Percentiles rank a stretch among this genome's conserved stretches.
phyloP scores from a whole-genome alignment of 129 eudicot genomes.

The Erigeron canadensis region DNA sequence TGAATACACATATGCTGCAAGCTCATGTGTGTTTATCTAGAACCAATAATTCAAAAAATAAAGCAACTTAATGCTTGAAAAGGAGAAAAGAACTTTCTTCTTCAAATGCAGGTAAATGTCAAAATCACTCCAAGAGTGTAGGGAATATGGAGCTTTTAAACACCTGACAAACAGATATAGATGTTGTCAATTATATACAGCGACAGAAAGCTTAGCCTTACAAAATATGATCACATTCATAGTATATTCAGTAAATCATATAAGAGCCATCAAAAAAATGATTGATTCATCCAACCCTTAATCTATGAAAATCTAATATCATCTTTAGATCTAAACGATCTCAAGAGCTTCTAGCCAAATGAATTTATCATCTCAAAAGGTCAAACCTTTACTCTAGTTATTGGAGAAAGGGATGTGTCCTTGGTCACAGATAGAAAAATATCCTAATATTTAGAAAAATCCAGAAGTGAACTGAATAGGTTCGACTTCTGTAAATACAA shows the following conservation, averaged over 20 bases:
- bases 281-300: neutral
- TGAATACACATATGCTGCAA: constrained; percentile 12
- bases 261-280: constrained; percentile 14
- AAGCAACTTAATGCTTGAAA: constrained; percentile 5
- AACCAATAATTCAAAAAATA: neutral
- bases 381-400: neutral
- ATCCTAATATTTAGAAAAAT: neutral
- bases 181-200: constrained; percentile 1
- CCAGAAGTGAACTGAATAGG: neutral
- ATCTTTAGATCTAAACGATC: constrained; percentile 4
- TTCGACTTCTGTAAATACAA: constrained; percentile 10
- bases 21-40: constrained; percentile 9
- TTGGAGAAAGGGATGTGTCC: neutral
- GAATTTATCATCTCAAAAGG: neutral
- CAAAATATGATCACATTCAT: constrained; percentile 10
- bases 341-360: neutral
- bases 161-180: constrained; percentile 17
- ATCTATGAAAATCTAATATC: neutral
- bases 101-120: constrained; percentile 19
- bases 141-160: constrained; percentile 19
- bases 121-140: constrained; percentile 13
- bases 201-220: constrained; percentile 1
- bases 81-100: constrained; percentile 7
- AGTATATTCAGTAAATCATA: constrained; percentile 8
- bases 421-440: neutral